phyloP scores from a whole-genome alignment of 2,329 filamentous ascomycete genomes.

The Magnaporthiopsis rhizophila region DNA sequence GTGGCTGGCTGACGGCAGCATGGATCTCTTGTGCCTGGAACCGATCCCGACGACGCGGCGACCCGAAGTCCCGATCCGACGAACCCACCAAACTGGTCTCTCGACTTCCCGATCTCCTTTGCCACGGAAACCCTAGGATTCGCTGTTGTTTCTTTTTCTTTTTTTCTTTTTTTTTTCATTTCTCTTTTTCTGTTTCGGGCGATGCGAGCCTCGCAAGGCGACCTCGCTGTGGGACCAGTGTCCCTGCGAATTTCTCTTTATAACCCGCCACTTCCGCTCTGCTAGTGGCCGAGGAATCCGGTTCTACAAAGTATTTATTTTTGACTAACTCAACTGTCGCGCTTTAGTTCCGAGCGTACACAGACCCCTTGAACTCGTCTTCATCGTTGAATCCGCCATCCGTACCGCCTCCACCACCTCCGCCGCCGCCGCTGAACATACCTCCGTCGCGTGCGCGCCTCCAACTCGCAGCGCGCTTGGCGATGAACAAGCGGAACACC shows the following conservation, averaged over 20 bases:
- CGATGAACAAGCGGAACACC: slow-evolving; percentile 60
- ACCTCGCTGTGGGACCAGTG: background rate
- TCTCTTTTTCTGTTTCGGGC: background rate
- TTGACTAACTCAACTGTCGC: background rate
- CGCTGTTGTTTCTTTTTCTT: background rate
- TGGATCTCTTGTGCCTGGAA: background rate
- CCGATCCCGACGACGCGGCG: background rate
- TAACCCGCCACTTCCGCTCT: background rate
- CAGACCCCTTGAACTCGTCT: slow-evolving; percentile 43
- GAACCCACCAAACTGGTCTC: background rate
- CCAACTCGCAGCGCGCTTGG: slow-evolving; percentile 81
- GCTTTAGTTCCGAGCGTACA: slow-evolving; percentile 49
- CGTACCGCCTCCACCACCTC: slow-evolving; percentile 51
- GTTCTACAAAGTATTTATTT: background rate
- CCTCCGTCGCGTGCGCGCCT: slow-evolving; percentile 79
- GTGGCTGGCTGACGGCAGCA: background rate
- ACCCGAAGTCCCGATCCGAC: background rate
- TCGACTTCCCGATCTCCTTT: background rate
- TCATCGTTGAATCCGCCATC: slow-evolving; percentile 48
- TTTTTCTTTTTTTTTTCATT: background rate
- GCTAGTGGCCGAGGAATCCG: background rate
- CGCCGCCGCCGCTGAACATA: slow-evolving; percentile 75
- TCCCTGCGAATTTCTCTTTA: background rate
- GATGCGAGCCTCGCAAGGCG: background rate
- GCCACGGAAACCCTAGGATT: background rate